Evolutionary conservation across 2,329 filamentous ascomycete species (phyloP), one percentile per base, ranked within the genome.

Genomic region (Achaetomium macrosporum): DNA sequence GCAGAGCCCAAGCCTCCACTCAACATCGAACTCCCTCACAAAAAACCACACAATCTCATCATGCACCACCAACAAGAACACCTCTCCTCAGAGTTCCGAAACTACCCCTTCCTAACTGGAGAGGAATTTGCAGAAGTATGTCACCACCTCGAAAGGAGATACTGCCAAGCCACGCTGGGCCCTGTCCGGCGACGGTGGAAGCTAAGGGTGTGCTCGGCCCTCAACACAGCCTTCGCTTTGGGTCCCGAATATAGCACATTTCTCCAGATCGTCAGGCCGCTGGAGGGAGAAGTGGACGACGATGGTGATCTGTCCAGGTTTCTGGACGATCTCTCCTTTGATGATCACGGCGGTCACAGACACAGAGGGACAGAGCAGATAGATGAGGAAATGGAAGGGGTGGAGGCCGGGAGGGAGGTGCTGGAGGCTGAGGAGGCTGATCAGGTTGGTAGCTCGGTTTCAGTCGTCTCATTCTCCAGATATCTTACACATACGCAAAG

Each of bases 71-170:
- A 19, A 46, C 15, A 20, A 47, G 17, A 44, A 6, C 6, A 39
- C 9, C 39, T 44, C 25, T 50, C 66, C 16, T 65, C 67, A 13
- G 71, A 71, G 12, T 76, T 81, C 62, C 61, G 67, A 53, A 70
- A 74, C 47, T 89, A 84, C 63, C 85, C 85, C 7, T 79, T 77
- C 54, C 74, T 89, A 29, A 77, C 70, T 11, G 63, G 69, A 11
- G 75, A 81, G 39, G 84, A 88, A 63, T 89, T 89, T 58, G 69
- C 78, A 49, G 76, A 82, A 63, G 79, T 76, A 50, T 88, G 85
- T 66, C 79, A 84, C 60, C 72, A 78, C 50, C 73, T 85, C 19
- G 82, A 85, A 57, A 72, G 76, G 36, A 74, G 67, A 56, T 85
- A 85, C 66, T 74, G 77, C 53, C 77, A 74, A 64, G 81, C 77